Evolutionary conservation across 1,139 yeast species (phyloP).

Genomic region (Debaryomycetaceae sp.): DNA sequence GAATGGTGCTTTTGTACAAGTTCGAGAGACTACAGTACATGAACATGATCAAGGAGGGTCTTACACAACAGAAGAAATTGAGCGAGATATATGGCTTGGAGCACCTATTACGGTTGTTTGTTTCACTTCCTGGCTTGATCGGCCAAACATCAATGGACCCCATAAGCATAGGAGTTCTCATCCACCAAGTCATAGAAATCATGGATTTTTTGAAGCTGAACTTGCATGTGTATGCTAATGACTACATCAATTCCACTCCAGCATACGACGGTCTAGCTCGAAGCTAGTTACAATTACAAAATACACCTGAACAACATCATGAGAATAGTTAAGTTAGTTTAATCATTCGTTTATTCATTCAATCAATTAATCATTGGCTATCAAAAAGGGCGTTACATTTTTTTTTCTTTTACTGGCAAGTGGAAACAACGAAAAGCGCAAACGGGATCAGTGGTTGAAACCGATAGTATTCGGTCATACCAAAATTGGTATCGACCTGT

Average conservation of each 20-base stretch:
- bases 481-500: conserved; percentile 39
- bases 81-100: conserved; percentile 66
- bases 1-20: conserved; percentile 72
- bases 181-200: conserved; percentile 44
- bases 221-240: conserved; percentile 42
- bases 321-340: no score
- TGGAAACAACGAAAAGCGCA: no score
- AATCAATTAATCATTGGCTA: background rate
- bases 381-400: no score
- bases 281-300: conserved; percentile 1
- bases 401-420: no score
- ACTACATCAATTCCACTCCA: conserved; percentile 58
- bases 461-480: conserved; percentile 1
- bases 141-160: conserved; percentile 80
- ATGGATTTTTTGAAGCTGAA: conserved; percentile 51
- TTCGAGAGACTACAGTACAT: conserved; percentile 82
- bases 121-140: conserved; percentile 76
- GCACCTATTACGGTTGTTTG: conserved; percentile 70
- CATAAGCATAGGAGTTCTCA: conserved; percentile 55
- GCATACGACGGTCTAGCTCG: conserved; percentile 51
- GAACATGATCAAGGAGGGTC: conserved; percentile 37
- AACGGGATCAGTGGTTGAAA: no score
- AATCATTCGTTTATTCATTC: background rate
- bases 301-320: no score
- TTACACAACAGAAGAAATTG: conserved; percentile 29